phyloP scores from a whole-genome alignment of 2,329 filamentous ascomycete species.

The Fusarium virguliforme region DNA sequence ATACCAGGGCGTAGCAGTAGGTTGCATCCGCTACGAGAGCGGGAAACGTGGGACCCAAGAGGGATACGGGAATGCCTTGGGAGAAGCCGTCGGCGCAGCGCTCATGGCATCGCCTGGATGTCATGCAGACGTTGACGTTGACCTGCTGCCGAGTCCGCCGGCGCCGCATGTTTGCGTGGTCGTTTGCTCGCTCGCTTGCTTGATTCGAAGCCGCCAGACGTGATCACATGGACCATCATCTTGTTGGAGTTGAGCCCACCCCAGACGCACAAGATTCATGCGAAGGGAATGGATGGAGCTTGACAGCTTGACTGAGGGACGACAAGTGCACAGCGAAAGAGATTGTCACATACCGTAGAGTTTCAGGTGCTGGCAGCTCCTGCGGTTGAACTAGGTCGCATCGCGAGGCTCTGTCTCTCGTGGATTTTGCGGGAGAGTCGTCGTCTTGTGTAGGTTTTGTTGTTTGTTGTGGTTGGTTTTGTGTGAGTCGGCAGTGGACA shows the following conservation, averaged over 20 bases:
- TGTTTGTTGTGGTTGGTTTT: conserved; percentile 42
- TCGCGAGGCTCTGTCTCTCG: not conserved
- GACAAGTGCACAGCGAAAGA: not conserved
- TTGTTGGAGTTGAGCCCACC: conserved; percentile 43
- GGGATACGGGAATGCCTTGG: conserved; percentile 26
- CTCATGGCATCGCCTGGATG: conserved; percentile 42
- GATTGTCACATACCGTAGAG: conserved; percentile 29
- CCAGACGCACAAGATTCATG: conserved; percentile 34
- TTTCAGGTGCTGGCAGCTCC: not conserved
- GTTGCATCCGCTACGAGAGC: conserved; percentile 30
- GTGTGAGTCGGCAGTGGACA: conserved; percentile 44
- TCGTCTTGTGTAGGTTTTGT: conserved; percentile 22
- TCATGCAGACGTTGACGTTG: conserved; percentile 47
- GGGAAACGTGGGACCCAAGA: conserved; percentile 18
- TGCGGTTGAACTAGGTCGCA: not conserved
- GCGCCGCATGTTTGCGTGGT: conserved; percentile 38
- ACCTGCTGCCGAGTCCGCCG: conserved; percentile 36
- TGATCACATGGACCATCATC: conserved; percentile 47
- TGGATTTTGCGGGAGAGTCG: conserved; percentile 15
- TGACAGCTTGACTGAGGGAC: conserved; percentile 2
- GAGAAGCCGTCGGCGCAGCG: conserved; percentile 22
- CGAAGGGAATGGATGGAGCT: conserved; percentile 16
- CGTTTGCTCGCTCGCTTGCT: conserved; percentile 19
- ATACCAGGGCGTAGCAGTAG: conserved; percentile 10
- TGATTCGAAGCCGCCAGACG: conserved; percentile 40